A percentile compares a stretch with the other conserved stretches of the same genome.
Evolutionary conservation across 2,329 filamentous ascomycete genomes (phyloP).

Genomic region (Scytalidium lignicola): DNA sequence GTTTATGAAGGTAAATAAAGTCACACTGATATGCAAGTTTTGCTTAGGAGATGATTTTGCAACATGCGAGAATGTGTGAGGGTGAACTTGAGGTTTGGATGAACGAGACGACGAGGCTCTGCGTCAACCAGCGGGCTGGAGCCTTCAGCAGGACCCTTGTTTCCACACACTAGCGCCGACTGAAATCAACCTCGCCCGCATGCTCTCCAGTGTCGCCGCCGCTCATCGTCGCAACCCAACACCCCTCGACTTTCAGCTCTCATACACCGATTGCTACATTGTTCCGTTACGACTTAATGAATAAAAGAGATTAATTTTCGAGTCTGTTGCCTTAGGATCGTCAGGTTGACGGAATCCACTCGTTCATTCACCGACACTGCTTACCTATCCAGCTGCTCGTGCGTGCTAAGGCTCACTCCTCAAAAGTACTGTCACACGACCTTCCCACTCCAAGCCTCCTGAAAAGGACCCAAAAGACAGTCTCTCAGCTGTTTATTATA

Average conservation of each 20-base stretch:
- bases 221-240: background rate
- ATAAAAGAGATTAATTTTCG: background rate
- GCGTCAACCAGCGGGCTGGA: background rate
- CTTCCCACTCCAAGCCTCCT: background rate
- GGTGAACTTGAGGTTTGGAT: background rate
- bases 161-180: background rate
- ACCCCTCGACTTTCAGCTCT: background rate
- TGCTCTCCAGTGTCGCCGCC: background rate
- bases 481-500: background rate
- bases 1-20: no score
- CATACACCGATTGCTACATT: background rate
- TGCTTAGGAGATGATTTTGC: background rate
- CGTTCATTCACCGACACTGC: background rate
- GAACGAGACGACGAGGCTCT: background rate
- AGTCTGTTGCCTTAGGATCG: background rate
- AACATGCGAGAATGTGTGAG: background rate
- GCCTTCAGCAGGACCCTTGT: background rate
- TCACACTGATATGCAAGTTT: background rate
- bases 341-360: background rate
- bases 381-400: background rate
- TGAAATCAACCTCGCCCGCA: background rate
- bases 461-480: background rate
- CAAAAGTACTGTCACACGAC: background rate
- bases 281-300: background rate
- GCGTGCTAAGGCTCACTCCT: background rate